Conservation (phyloP, 2,329 filamentous ascomycete species). For the Thielaviopsis musarum region DNA sequence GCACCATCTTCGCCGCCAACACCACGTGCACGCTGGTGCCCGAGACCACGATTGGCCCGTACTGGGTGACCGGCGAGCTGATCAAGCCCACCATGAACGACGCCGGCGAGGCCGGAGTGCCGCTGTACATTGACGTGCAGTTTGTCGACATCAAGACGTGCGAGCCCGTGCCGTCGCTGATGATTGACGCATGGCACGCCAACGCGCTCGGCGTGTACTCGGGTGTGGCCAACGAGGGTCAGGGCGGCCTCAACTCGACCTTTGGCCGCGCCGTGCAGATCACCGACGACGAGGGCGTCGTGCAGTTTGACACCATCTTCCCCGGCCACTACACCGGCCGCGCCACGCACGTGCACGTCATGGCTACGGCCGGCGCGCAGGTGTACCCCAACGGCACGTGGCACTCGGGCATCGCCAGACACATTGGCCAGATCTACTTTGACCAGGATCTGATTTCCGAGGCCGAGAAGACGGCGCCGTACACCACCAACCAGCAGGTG, state of each 20-base stretch:
- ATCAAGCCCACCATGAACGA: conserved; percentile 13
- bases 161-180: conserved; percentile 12
- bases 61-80: background rate
- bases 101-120: conserved; percentile 20
- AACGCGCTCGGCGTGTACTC: conserved; percentile 31
- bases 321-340: conserved; percentile 28
- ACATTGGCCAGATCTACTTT: conserved; percentile 41
- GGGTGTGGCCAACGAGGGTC: conserved; percentile 17
- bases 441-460: conserved; percentile 33
- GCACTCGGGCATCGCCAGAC: background rate
- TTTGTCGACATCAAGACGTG: conserved; percentile 14
- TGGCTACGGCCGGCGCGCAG: conserved; percentile 22
- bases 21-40: background rate
- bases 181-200: conserved; percentile 14
- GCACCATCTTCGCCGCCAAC: background rate
- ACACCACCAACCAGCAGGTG: conserved; percentile 24
- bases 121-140: conserved; percentile 28
- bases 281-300: conserved; percentile 26
- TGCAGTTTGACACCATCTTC: conserved; percentile 26
- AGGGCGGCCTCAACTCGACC: conserved; percentile 16
- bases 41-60: background rate
- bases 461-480: conserved; percentile 30
- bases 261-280: conserved; percentile 22
- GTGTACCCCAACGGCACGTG: background rate
- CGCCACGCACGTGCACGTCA: conserved; percentile 29